Conservation (phyloP, 2,329 filamentous ascomycete species). For the Monilinia laxa region DNA sequence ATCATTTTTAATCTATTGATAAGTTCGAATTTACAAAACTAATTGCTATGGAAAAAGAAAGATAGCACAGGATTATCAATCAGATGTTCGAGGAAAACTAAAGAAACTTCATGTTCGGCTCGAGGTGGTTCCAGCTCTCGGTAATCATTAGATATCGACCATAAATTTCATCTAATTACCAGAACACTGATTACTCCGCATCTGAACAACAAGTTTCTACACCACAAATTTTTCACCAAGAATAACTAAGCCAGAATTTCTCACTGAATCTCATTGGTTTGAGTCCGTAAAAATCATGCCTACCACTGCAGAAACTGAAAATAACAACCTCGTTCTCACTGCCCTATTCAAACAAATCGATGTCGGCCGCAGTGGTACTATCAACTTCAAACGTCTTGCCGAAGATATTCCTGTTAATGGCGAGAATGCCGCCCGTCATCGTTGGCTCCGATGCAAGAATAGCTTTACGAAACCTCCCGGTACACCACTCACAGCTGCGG, state of each 20-base stretch:
- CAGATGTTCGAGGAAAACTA: neutral
- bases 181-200: neutral
- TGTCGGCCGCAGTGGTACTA: neutral
- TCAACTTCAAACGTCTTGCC: constrained; percentile 4
- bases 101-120: neutral
- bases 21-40: neutral
- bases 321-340: constrained; percentile 9
- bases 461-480: neutral
- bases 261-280: neutral
- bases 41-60: constrained; percentile 1
- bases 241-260: neutral
- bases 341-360: constrained; percentile 13
- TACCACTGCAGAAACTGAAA: neutral
- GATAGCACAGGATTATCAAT: neutral
- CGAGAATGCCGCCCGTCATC: constrained; percentile 9
- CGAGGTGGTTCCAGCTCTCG: neutral
- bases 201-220: neutral
- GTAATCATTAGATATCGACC: neutral
- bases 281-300: neutral
- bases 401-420: neutral
- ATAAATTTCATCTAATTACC: neutral
- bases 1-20: too few relatives aligned
- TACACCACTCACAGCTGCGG: neutral
- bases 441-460: neutral
- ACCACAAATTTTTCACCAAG: neutral